Evolutionary conservation across 495 filamentous ascomycete genomes (phyloP).

Genomic region (Margaritispora aquatica): DNA sequence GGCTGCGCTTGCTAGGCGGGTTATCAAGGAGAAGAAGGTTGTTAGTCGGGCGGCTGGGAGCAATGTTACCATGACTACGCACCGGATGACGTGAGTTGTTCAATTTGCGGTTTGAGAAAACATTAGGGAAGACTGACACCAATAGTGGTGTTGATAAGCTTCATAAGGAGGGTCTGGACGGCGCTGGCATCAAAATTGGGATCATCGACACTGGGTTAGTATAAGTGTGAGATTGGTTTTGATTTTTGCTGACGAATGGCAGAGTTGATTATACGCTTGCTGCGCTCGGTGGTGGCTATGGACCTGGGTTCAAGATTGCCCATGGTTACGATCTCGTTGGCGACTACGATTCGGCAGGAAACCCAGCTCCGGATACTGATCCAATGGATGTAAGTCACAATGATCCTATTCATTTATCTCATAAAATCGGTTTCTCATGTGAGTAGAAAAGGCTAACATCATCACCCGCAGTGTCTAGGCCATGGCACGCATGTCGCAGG

Average conservation of each 20-base stretch:
- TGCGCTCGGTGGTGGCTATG: slow-evolving; percentile 39
- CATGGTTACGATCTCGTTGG: slow-evolving; percentile 33
- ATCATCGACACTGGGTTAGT: slow-evolving; percentile 35
- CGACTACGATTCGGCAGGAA: slow-evolving; percentile 1
- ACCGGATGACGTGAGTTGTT: neutral
- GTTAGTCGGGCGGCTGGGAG: neutral
- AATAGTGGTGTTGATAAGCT: slow-evolving; percentile 25
- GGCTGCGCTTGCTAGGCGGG: neutral
- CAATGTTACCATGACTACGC: neutral
- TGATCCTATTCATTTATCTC: no score
- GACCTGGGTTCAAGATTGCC: slow-evolving; percentile 36
- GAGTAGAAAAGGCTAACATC: neutral
- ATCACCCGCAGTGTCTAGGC: neutral
- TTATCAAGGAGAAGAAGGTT: no score
- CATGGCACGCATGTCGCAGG: neutral
- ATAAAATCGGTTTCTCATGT: no score
- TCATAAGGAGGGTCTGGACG: slow-evolving; percentile 26
- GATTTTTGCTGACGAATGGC: neutral
- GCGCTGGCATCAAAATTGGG: slow-evolving; percentile 28
- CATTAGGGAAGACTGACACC: neutral
- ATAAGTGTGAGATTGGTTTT: no score
- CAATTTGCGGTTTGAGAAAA: no score
- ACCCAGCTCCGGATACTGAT: neutral
- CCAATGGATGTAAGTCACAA: neutral
- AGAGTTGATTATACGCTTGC: slow-evolving; percentile 41